phyloP scores from a whole-genome alignment of 2,329 filamentous ascomycete species.

The Onygenales sp. region DNA sequence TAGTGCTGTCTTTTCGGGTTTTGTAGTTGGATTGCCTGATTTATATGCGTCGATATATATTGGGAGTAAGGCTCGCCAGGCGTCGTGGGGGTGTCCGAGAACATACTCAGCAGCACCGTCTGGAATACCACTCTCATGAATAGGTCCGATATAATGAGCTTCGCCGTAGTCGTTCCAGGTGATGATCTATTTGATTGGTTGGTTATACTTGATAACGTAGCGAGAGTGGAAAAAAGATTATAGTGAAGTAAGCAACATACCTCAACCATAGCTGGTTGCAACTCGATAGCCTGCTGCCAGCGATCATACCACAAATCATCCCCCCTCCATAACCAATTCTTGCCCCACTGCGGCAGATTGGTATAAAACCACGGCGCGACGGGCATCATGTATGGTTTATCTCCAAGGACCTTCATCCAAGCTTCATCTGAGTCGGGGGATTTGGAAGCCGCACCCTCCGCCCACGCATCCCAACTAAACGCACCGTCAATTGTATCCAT shows the following conservation, averaged over 20 bases:
- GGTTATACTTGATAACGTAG: background rate
- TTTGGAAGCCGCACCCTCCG: slow-evolving; percentile 26
- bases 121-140: slow-evolving; percentile 38
- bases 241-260: slow-evolving; percentile 11
- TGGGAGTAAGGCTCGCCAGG: slow-evolving; percentile 41
- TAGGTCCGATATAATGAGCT: slow-evolving; percentile 47
- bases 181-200: slow-evolving; percentile 33
- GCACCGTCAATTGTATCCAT: slow-evolving; percentile 27
- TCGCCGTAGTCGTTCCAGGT: slow-evolving; percentile 55
- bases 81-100: slow-evolving; percentile 40
- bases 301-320: slow-evolving; percentile 53
- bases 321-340: slow-evolving; percentile 56
- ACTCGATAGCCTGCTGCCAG: slow-evolving; percentile 44
- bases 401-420: slow-evolving; percentile 28
- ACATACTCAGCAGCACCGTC: slow-evolving; percentile 42
- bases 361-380: slow-evolving; percentile 51
- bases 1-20: slow-evolving; percentile 4
- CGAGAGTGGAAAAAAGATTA: background rate
- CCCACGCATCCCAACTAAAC: slow-evolving; percentile 39
- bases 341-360: slow-evolving; percentile 45
- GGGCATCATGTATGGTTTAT: slow-evolving; percentile 44
- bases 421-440: slow-evolving; percentile 27
- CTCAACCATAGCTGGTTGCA: slow-evolving; percentile 44
- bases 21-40: slow-evolving; percentile 27
- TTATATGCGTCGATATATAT: slow-evolving; percentile 45